Evolutionary conservation across 306 rosid genomes (phyloP), one percentile per base, ranked within the genome.

Genomic region (Vicia villosa): DNA sequence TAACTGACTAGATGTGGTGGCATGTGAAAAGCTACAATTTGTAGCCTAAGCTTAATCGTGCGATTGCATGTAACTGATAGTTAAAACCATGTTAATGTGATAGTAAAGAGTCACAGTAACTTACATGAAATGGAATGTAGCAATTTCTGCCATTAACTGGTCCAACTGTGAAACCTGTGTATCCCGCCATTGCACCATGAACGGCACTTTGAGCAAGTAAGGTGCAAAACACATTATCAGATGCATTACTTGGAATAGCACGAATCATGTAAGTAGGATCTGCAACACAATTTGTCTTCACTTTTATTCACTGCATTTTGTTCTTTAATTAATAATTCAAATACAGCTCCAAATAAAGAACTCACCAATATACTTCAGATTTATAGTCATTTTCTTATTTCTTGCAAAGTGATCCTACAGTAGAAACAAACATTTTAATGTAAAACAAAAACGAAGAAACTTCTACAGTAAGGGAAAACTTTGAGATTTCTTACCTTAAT

Each of bases 241-340:
- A 83, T 72, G 92, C 87, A 75, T 77, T 89, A 75, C 96, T 80
- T 5, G 92, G 90, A 49, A 89, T 71, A 0, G 92, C 96, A 19
- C 90, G 88, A 62, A 86, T 86, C 96, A 89, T 89, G 80, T 89
- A 89, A 12, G 92, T 89, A 17, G 90, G 96, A 85, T 89, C 91
- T 89, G 84, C 72, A 10, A 46, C 12, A 38, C 55, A 80, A 6
- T 41, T 6, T 46, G n/a, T 26, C 13, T 1, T 55, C 10, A 24
- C 56, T 14, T 28, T 40, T 68, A n/a, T 38, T 73, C 15, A 76
- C 51, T 46, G 11, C 40, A 11, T 56, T 54, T 32, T 64, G n/a
- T 19, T 52, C 37, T 54, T 24, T 7, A 7, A 7, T 50, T 7
- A 56, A 8, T 7, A 7, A 9, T 8, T 10, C 10, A 36, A 55